Conservation (phyloP, 495 filamentous ascomycete species). For the Xylaria palmicola region DNA sequence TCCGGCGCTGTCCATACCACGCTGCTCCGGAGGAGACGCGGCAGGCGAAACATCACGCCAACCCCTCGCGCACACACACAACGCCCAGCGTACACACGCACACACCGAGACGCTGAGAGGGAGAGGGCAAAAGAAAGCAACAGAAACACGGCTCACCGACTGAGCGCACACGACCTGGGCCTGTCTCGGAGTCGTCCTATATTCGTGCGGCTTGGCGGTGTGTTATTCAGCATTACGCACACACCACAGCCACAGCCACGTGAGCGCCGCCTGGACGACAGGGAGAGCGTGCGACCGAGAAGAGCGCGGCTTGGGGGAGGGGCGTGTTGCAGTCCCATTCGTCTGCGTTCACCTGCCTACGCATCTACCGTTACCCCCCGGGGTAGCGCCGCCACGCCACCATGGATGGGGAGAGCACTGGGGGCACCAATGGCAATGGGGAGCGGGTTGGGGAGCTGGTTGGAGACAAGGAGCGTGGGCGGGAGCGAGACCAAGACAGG, state of each 20-base stretch:
- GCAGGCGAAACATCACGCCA: neutral
- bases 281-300: too few relatives aligned
- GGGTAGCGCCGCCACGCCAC: neutral
- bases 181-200: neutral
- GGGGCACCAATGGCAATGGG: neutral
- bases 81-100: too few relatives aligned
- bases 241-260: neutral
- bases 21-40: neutral
- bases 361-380: too few relatives aligned
- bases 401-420: constrained; percentile 1
- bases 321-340: neutral
- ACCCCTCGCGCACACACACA: too few relatives aligned
- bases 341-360: neutral
- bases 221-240: constrained; percentile 6
- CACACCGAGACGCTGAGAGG: neutral
- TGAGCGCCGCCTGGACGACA: too few relatives aligned
- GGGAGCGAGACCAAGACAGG: neutral
- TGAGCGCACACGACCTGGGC: neutral
- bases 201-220: constrained; percentile 1
- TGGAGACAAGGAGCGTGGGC: constrained; percentile 3
- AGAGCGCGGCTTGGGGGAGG: too few relatives aligned
- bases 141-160: constrained; percentile 5
- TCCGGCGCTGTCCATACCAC: neutral
- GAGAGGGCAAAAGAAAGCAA: neutral
- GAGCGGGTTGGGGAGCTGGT: constrained; percentile 1